phyloP scores from a whole-genome alignment of 2,329 filamentous ascomycete genomes.

The Pseudonectria foliicola region DNA sequence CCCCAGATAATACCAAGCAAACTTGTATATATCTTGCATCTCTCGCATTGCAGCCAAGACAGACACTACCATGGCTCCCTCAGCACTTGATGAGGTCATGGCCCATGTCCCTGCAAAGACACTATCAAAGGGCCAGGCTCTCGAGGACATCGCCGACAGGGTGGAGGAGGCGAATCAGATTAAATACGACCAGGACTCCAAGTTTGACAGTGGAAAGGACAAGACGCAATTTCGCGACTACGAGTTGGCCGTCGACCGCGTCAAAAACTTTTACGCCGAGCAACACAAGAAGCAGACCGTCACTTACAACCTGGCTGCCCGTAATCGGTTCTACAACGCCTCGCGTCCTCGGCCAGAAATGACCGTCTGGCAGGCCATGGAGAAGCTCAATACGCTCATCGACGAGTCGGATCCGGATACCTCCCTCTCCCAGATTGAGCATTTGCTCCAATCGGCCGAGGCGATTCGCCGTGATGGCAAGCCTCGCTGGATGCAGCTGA shows the following conservation, averaged over 20 bases:
- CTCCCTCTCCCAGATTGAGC: conserved; percentile 78
- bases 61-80: conserved; percentile 19
- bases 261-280: conserved; percentile 79
- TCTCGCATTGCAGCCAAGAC: background rate
- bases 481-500: conserved; percentile 75
- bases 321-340: conserved; percentile 50
- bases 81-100: conserved; percentile 18
- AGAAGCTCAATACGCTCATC: conserved; percentile 84
- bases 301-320: conserved; percentile 76
- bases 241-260: conserved; percentile 72
- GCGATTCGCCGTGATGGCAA: conserved; percentile 81
- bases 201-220: conserved; percentile 70
- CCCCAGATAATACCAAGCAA: background rate
- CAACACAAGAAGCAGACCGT: conserved; percentile 67
- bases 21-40: background rate
- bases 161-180: conserved; percentile 47
- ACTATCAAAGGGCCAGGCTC: conserved; percentile 16
- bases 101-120: conserved; percentile 6
- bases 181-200: conserved; percentile 45
- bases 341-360: conserved; percentile 60
- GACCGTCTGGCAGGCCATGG: conserved; percentile 86
- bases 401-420: conserved; percentile 91
- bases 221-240: conserved; percentile 78
- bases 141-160: conserved; percentile 44
- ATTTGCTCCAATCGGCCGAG: conserved; percentile 81